These are phyloP conservation scores for Fraxinus excelsior DNA, from an alignment of 257 asterid species.

Conservation along the genomic window DNA sequence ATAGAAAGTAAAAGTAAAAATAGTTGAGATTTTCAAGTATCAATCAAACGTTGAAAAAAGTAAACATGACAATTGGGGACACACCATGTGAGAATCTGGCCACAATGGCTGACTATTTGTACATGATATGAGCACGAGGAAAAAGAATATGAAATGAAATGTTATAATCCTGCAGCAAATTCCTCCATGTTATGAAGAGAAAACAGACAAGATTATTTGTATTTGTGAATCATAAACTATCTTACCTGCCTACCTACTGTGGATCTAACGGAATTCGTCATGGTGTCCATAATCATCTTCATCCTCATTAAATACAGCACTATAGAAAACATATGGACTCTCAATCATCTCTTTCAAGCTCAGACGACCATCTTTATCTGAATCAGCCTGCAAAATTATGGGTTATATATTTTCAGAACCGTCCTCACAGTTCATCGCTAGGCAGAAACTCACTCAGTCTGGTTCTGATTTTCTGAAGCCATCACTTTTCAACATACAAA, in stretches of 20 bases:
- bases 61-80: background rate
- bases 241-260: slow-evolving; percentile 16
- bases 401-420: slow-evolving; percentile 16
- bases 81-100: background rate
- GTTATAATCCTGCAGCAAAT: slow-evolving; percentile 18
- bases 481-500: background rate
- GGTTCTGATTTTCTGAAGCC: background rate
- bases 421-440: background rate
- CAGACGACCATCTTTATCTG: slow-evolving; percentile 80
- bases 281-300: slow-evolving; percentile 69
- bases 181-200: slow-evolving; percentile 3
- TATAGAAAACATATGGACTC: slow-evolving; percentile 85
- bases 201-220: background rate
- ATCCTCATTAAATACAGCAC: slow-evolving; percentile 78
- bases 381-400: slow-evolving; percentile 70
- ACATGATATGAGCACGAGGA: slow-evolving; percentile 17
- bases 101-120: background rate
- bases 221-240: slow-evolving; percentile 14
- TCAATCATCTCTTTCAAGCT: slow-evolving; percentile 84
- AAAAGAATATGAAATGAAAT: slow-evolving; percentile 18
- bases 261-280: slow-evolving; percentile 75
- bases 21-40: background rate
- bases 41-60: background rate
- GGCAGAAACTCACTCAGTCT: background rate
- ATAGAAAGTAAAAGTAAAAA: background rate